These are phyloP conservation scores for Sporothrix phasma DNA, from an alignment of 2,329 filamentous ascomycete species.

Conservation along the genomic window DNA sequence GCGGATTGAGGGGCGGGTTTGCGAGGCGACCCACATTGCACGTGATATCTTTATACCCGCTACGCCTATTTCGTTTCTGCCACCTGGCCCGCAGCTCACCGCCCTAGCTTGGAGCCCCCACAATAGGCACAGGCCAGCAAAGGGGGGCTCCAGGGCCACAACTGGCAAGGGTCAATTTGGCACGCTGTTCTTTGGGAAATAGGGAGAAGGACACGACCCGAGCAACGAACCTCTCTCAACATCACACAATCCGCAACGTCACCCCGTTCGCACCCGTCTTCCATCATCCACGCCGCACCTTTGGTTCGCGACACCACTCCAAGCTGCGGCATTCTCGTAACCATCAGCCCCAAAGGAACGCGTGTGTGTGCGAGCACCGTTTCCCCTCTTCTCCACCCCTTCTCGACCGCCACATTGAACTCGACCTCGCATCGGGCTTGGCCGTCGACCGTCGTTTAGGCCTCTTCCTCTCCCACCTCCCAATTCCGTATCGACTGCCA, in stretches of 20 bases:
- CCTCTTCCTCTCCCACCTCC: background rate
- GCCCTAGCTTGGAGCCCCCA: slow-evolving; percentile 11
- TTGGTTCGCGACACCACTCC: slow-evolving; percentile 7
- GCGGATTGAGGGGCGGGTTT: background rate
- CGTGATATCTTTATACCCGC: slow-evolving; percentile 5
- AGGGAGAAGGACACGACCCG: slow-evolving; percentile 7
- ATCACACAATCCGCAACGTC: slow-evolving; percentile 10
- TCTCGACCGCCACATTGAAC: background rate
- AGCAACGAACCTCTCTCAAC: slow-evolving; percentile 12
- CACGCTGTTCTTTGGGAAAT: slow-evolving; percentile 18
- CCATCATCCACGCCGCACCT: slow-evolving; percentile 3
- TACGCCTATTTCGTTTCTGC: slow-evolving; percentile 15
- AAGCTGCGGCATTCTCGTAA: slow-evolving; percentile 7
- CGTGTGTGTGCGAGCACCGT: slow-evolving; percentile 4
- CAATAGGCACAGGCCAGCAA: slow-evolving; percentile 16
- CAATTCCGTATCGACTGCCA: background rate
- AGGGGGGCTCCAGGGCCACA: slow-evolving; percentile 11
- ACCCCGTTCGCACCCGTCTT: background rate
- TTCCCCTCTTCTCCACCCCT: background rate
- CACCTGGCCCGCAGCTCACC: slow-evolving; percentile 18
- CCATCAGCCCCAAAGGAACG: background rate
- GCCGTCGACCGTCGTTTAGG: slow-evolving; percentile 1
- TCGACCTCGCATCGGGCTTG: background rate
- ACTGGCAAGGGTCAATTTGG: slow-evolving; percentile 16
- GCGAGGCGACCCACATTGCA: slow-evolving; percentile 6